phyloP scores from a whole-genome alignment of 768 basidiomycete species.

The Bullera alba region DNA sequence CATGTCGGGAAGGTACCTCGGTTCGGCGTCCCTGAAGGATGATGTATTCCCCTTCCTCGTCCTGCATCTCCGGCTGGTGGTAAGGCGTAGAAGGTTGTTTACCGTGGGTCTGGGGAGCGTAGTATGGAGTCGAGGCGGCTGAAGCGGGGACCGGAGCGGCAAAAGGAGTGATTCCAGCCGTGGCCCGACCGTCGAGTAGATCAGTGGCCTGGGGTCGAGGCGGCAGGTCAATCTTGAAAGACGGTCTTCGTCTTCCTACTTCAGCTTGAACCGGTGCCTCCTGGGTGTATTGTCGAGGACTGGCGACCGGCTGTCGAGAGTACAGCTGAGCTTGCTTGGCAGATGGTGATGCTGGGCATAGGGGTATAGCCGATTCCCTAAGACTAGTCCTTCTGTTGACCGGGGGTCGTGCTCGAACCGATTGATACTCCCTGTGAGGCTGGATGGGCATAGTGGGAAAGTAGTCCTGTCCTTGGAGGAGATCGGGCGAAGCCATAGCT shows the following conservation, averaged over 20 bases:
- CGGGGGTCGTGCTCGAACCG: slow-evolving; percentile 1
- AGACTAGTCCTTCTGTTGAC: slow-evolving; percentile 2
- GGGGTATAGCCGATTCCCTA: slow-evolving; percentile 14
- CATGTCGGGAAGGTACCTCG: no score
- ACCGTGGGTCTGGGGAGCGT: no score
- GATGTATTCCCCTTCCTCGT: no score
- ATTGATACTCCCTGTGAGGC: neutral
- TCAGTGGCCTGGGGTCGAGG: slow-evolving; percentile 1
- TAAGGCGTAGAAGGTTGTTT: no score
- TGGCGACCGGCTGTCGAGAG: neutral
- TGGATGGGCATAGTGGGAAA: neutral
- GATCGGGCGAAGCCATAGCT: neutral
- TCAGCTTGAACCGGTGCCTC: neutral
- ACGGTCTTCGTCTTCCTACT: slow-evolving; percentile 7
- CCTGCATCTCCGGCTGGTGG: no score
- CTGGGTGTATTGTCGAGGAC: neutral
- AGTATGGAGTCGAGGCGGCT: no score
- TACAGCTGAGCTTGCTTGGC: neutral
- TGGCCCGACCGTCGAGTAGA: neutral
- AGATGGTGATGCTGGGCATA: neutral
- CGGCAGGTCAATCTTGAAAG: slow-evolving; percentile 17
- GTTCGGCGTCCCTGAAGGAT: no score
- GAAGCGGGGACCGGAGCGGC: no score
- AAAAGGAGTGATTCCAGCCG: neutral
- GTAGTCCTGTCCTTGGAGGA: neutral